phyloP scores from a whole-genome alignment of 305 asterid species.

The Fraxinus paxiana region DNA sequence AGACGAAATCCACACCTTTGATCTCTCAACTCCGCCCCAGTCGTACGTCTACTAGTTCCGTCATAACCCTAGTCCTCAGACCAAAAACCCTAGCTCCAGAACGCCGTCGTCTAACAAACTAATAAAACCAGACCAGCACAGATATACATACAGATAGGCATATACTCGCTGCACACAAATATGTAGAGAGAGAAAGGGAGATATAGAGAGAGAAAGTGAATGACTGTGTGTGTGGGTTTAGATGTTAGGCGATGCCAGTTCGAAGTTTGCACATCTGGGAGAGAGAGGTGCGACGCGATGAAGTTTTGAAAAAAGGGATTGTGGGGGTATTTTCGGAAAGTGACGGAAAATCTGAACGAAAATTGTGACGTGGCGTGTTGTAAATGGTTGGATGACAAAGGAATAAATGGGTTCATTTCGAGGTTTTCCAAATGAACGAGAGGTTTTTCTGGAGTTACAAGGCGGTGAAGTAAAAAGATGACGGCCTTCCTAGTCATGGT shows the following conservation, averaged over 20 bases:
- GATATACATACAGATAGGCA: conserved; percentile 16
- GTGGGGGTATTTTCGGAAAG: conserved; percentile 26
- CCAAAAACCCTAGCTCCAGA: conserved; percentile 32
- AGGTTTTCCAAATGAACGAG: not conserved
- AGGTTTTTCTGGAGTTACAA: not conserved
- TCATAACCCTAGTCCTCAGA: conserved; percentile 59
- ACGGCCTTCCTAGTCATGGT: not conserved
- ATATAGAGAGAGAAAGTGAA: not conserved
- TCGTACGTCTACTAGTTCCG: conserved; percentile 41
- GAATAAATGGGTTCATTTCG: conserved; percentile 12
- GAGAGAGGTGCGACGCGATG: conserved; percentile 24
- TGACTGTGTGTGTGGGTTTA: not conserved
- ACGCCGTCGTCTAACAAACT: conserved; percentile 22
- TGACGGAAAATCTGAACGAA: conserved; percentile 25
- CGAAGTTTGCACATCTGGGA: conserved; percentile 3
- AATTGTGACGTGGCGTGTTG: conserved; percentile 22
- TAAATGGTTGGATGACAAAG: conserved; percentile 27
- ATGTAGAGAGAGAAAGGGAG: not conserved
- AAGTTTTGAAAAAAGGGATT: conserved; percentile 14
- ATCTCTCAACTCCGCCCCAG: conserved; percentile 57
- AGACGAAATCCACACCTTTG: conserved; percentile 73
- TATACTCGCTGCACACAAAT: not conserved
- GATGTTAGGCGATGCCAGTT: conserved; percentile 20
- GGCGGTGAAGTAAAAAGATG: not conserved
- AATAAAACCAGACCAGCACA: conserved; percentile 9